Evolutionary conservation across 805 yeast genomes (phyloP).

Genomic region (Yamadazyma sp.): DNA sequence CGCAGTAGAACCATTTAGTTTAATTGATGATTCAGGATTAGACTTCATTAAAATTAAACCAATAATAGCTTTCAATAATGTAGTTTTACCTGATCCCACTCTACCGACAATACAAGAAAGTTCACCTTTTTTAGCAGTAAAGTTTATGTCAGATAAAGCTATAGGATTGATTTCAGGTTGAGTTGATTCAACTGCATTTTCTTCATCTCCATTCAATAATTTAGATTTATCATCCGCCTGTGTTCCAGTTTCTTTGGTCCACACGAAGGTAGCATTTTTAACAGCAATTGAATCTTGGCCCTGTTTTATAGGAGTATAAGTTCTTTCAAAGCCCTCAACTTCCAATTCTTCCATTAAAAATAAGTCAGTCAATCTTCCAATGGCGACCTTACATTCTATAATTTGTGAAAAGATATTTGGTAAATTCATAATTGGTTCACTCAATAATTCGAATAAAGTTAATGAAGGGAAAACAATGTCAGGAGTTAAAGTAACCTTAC

Average conservation of each 20-base stretch:
- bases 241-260: conserved; percentile 18
- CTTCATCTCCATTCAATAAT: conserved; percentile 17
- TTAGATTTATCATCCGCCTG: too few species aligned
- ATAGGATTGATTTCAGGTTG: conserved; percentile 13
- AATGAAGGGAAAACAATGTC: conserved; percentile 40
- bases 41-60: conserved; percentile 23
- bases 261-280: conserved; percentile 31
- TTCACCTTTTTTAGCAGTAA: conserved; percentile 31
- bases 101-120: conserved; percentile 41
- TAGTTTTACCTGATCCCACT: conserved; percentile 41
- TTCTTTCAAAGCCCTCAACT: conserved; percentile 19
- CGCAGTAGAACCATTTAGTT: conserved; percentile 32
- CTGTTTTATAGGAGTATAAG: conserved; percentile 13
- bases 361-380: conserved; percentile 30
- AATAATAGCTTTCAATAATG: conserved; percentile 31
- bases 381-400: conserved; percentile 30
- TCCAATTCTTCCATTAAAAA: conserved; percentile 34
- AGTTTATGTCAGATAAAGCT: conserved; percentile 31
- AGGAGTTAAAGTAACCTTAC: conserved; percentile 29
- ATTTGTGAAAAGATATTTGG: conserved; percentile 28
- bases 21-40: conserved; percentile 13
- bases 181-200: conserved; percentile 12
- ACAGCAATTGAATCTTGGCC: conserved; percentile 25
- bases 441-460: conserved; percentile 33
- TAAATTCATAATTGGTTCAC: conserved; percentile 31